Percentiles rank a stretch among this genome's conserved stretches.
phyloP scores from a whole-genome alignment of 2,329 filamentous ascomycete genomes.

The Ophiostoma himal-ulmi region DNA sequence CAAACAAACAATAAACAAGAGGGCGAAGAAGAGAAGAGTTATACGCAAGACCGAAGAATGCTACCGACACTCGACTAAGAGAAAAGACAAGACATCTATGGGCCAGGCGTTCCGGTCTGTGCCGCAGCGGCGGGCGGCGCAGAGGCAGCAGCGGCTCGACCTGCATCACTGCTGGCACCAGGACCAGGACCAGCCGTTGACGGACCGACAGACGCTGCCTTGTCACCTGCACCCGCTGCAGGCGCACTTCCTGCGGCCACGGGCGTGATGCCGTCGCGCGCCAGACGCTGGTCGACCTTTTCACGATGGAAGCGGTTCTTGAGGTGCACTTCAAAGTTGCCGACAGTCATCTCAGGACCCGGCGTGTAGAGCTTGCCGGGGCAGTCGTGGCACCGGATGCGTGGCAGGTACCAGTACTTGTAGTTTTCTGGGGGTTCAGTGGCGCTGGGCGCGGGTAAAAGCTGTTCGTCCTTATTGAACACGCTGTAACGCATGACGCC shows the following conservation, averaged over 20 bases:
- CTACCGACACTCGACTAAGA: background rate
- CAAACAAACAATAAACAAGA: background rate
- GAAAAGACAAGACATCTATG: background rate
- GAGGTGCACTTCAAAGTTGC: conserved; percentile 89
- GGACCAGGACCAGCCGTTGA: background rate
- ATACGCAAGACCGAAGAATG: background rate
- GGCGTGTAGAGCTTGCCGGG: conserved; percentile 91
- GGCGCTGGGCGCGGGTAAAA: conserved; percentile 46
- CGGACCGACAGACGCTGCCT: background rate
- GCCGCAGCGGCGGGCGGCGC: background rate
- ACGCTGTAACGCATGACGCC: conserved; percentile 85
- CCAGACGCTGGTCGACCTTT: conserved; percentile 53
- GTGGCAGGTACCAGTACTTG: conserved; percentile 75
- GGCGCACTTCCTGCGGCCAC: background rate
- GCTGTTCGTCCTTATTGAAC: conserved; percentile 65
- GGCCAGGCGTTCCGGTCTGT: background rate
- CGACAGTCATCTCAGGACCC: conserved; percentile 74
- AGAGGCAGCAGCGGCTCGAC: background rate
- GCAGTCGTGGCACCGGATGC: conserved; percentile 88
- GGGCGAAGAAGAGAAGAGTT: conserved; percentile 7
- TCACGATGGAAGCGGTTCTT: conserved; percentile 77
- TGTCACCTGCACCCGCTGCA: background rate
- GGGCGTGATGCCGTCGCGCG: conserved; percentile 18
- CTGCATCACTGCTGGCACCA: background rate
- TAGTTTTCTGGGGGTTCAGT: conserved; percentile 53